A percentile compares a stretch with the other conserved stretches of the same genome.
phyloP scores from a whole-genome alignment of 2,329 filamentous ascomycete genomes.

The Pseudophaeomoniella oleicola region DNA sequence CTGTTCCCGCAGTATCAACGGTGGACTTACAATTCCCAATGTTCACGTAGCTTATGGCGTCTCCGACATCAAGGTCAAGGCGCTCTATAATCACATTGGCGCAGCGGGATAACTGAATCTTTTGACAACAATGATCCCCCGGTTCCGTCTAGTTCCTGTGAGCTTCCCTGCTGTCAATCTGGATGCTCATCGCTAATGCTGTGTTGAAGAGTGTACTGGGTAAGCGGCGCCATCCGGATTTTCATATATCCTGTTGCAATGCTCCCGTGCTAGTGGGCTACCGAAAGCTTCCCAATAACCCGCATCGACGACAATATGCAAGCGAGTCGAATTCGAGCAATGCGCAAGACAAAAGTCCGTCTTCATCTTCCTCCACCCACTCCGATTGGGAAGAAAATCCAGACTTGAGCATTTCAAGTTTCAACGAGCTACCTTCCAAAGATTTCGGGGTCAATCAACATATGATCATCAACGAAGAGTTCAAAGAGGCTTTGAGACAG shows the following conservation, averaged over 20 bases:
- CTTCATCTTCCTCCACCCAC: slow-evolving; percentile 1
- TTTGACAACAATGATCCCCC: background rate
- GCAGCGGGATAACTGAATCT: slow-evolving; percentile 3
- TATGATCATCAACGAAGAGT: slow-evolving; percentile 88
- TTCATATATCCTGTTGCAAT: slow-evolving; percentile 6
- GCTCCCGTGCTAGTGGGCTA: slow-evolving; percentile 1
- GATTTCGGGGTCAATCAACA: slow-evolving; percentile 93
- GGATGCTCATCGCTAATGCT: background rate
- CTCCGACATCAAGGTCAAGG: too few relatives aligned
- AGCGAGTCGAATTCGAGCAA: slow-evolving; percentile 1
- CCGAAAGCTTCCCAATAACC: slow-evolving; percentile 2
- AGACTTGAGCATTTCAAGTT: slow-evolving; percentile 55
- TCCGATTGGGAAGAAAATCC: slow-evolving; percentile 63
- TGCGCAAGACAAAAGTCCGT: background rate
- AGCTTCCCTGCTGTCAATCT: background rate
- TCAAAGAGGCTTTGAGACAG: slow-evolving; percentile 76
- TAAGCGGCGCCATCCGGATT: slow-evolving; percentile 10
- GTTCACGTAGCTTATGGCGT: background rate
- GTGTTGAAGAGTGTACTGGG: slow-evolving; percentile 11
- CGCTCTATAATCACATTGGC: too few relatives aligned
- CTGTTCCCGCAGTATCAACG: too few relatives aligned
- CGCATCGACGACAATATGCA: background rate
- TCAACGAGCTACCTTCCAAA: slow-evolving; percentile 60
- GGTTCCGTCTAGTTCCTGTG: slow-evolving; percentile 6
- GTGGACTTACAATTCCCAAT: too few relatives aligned